Conservation (phyloP, 371 early-diverging fungal genomes). For the Haplosporangium sp. region DNA sequence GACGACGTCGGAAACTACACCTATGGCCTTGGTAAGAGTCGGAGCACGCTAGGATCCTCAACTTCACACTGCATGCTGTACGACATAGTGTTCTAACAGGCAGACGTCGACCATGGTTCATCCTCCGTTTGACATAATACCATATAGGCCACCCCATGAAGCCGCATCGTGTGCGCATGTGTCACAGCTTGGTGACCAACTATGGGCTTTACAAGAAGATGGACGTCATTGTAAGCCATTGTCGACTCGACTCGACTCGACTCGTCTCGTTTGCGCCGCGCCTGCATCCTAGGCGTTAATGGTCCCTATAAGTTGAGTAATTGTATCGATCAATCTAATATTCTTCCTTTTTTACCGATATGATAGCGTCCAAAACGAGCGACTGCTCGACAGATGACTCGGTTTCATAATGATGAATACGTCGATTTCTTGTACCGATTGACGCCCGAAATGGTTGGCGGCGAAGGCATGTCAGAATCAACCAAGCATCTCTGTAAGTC, state of each 20-base stretch:
- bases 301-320: too few relatives aligned
- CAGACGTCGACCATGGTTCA: not conserved
- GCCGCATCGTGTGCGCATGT: constrained; percentile 98
- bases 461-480: constrained; percentile 82
- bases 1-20: constrained; percentile 55
- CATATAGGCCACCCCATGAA: constrained; percentile 97
- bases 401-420: constrained; percentile 99
- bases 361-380: constrained; percentile 86
- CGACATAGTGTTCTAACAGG: too few relatives aligned
- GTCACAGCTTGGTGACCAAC: constrained; percentile 96
- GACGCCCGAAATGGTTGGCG: constrained; percentile 92
- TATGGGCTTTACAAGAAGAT: constrained; percentile 97
- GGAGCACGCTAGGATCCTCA: not conserved
- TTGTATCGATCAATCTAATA: not conserved
- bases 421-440: constrained; percentile 97
- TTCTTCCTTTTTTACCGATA: not conserved
- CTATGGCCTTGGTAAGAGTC: constrained; percentile 51
- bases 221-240: constrained; percentile 78
- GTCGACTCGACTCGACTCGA: too few relatives aligned
- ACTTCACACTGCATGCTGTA: not conserved
- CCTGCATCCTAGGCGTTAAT: too few relatives aligned
- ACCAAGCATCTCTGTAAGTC: constrained; percentile 73
- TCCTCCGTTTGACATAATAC: not conserved
- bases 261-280: too few relatives aligned
- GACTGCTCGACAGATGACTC: constrained; percentile 93